Base-by-base conservation (phyloP, 495 filamentous ascomycete species). In the Hypoxylon crocopeplum region DNA sequence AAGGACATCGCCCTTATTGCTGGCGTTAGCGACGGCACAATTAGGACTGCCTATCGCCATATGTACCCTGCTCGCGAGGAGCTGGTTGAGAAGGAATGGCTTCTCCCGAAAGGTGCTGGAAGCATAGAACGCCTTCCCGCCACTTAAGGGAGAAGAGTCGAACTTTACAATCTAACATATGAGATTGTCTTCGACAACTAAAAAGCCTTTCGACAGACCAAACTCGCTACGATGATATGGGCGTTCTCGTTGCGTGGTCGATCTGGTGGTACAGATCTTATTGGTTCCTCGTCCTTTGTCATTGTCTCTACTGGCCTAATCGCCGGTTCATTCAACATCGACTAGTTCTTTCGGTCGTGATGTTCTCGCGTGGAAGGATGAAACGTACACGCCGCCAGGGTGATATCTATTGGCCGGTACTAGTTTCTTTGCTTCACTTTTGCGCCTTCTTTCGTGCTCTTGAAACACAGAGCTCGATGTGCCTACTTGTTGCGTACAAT, bases 11-110 rank as follows among this genome's bases (percentile, higher is more conserved):
- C 88, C 1, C 51, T 56, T 1, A 87, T 94, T 13, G 89, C 88
- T 3, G 89, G 90, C 55, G 94, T 97, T 22, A 96, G 91, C 67
- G 94, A 98, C 64, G 92, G 93, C 39, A 98, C 94, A 1, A 97
- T 98, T 59, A 89, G 93, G 40, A 92, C 90, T 40, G 92, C 95
- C 0, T 98, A 98, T 77, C 93, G 94, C 68, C 84, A 88, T 66
- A 81, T 98, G 37, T 91, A 91, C 67, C 75, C 78, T 5, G 84
- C 86, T 38, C 83, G 85, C 13, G 88, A 94, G 59, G 76, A 83
- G 41, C 73, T 98, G 53, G 81, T 98, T 66, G 83, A 89, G 64
- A 77, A 83, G 27, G 85, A 89, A 45, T 92, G 88, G 84, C 79
- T 93, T 51, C 79, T 80, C 60, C 64, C 69, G 2, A 81, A 87